Evolutionary conservation across 2,329 filamentous ascomycete genomes (phyloP), one percentile per base, ranked within the genome.

Genomic region (Colletotrichum sp.): DNA sequence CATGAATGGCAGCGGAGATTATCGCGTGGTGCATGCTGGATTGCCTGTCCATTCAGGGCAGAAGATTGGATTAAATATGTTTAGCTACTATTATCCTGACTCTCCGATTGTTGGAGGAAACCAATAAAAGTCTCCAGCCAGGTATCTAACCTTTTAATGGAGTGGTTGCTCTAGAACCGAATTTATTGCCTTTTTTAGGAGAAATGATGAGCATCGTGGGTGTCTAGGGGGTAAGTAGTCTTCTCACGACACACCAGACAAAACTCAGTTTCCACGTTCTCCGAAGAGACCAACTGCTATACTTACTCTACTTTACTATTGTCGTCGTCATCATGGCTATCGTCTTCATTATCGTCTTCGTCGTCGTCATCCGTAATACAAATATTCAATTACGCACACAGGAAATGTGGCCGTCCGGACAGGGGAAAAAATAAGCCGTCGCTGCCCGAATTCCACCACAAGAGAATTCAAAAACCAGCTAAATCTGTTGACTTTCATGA

Each of bases 181-280:
- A 49, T 49, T 12, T 6, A 12, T n/a, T 49, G 39, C 18, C 39
- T n/a, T 49, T n/a, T 49, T 6, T 28, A 3, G 39, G 39, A 0
- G 5, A 10, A 5, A n/a, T 44, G 8, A n/a, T 10, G 10, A 44
- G 3, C 39, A n/a, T n/a, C 9, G 18, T n/a, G 5, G 8, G 39
- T 7, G 3, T 12, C 18, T 2, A 26, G 26, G 0, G 18, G 18
- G 18, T 16, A 36, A 1, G 18, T n/a, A n/a, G 18, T n/a, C 18
- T n/a, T 49, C 5, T 18, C 18, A n/a, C 1, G 18, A 49, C 39
- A n/a, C 18, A n/a, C 3, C 18, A 6, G 2, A 9, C 9, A 49
- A n/a, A n/a, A 18, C 0, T 10, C 39, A 1, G 18, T n/a, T n/a
- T n/a, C 39, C 0, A 12, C 5, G 39, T 49, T 49, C 9, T 18